Percentiles rank a stretch among this genome's conserved stretches.
Evolutionary conservation across 495 filamentous ascomycete genomes (phyloP).

Genomic region (Tuber calosporum): DNA sequence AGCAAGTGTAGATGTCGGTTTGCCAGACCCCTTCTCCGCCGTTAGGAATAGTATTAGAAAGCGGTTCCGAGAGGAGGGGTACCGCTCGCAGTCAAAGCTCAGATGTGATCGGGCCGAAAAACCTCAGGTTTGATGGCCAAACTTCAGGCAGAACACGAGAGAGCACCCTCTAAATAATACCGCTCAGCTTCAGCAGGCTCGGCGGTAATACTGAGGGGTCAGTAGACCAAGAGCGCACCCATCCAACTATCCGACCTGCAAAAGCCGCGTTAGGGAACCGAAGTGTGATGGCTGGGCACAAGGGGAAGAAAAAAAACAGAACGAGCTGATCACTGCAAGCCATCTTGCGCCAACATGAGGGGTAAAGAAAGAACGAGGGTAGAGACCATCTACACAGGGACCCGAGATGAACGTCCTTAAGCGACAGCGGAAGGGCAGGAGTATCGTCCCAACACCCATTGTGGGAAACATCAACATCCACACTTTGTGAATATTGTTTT

Average conservation of each 20-base stretch:
- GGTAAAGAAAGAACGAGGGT: background rate
- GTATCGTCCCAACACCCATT: background rate
- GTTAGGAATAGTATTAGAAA: background rate
- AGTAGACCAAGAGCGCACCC: background rate
- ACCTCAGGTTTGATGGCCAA: background rate
- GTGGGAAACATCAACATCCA: background rate
- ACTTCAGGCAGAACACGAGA: background rate
- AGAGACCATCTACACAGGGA: background rate
- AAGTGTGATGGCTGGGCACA: background rate
- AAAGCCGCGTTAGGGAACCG: background rate
- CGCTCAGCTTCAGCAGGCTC: background rate
- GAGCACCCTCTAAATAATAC: background rate
- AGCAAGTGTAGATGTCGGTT: background rate
- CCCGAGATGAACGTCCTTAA: background rate
- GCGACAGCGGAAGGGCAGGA: background rate
- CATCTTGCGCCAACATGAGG: background rate
- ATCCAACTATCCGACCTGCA: background rate
- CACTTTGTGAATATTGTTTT: background rate
- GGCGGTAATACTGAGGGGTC: background rate
- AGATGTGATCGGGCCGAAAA: background rate
- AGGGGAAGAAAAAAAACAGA: background rate
- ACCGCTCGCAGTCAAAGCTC: background rate
- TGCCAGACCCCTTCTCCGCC: background rate
- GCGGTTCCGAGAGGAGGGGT: background rate
- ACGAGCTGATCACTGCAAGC: background rate